Base-by-base conservation (phyloP, 345 rosid species). In the Gossypium mustelinum region DNA sequence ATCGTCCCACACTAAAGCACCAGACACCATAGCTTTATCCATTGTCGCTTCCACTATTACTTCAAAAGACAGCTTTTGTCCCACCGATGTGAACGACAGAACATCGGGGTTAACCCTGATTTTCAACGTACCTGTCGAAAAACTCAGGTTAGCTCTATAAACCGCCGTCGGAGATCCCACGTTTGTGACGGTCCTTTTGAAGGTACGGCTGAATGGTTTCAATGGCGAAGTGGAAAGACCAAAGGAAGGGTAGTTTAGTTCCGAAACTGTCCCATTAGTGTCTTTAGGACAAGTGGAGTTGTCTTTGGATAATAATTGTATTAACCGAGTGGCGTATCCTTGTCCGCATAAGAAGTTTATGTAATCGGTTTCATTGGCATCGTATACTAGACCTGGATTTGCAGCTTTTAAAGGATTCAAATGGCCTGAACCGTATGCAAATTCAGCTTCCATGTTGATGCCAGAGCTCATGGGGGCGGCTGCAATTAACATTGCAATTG, bases 341-440 rank as follows among this genome's bases (percentile, higher is more conserved):
- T 79, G 84, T 58, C 82, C 82, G 16, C 87, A 87, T 11, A 85
- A 9, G 73, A 85, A 82, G 16, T 73, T 81, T 20, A 84, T 29
- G 73, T 81, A 87, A 63, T 85, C 87, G 17, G 11, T 57, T 45
- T 77, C 81, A 4, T 70, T 20, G 2, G 80, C 70, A 14, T 87
- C 86, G 52, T 85, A 87, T 12, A 82, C 73, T 62, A 87, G 61
- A 13, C 90, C 87, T 1, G 87, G 88, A 72, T 74, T 52, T 10
- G 73, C 5, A 8, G 86, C 85, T 52, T 43, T 60, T 1, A 68
- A 0, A 0, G 90, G 89, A 62, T 82, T 67, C 10, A 82, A 45
- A 41, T 81, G 85, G 34, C 90, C 89, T 4, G 87, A 45, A 0
- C 88, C 86, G 0, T 81, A 84, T 24, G 85, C 84, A 3, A 87